A percentile compares a stretch with the other conserved stretches of the same genome.
phyloP scores from a whole-genome alignment of 2,329 filamentous ascomycete genomes.

The Chaetomium strumarium region DNA sequence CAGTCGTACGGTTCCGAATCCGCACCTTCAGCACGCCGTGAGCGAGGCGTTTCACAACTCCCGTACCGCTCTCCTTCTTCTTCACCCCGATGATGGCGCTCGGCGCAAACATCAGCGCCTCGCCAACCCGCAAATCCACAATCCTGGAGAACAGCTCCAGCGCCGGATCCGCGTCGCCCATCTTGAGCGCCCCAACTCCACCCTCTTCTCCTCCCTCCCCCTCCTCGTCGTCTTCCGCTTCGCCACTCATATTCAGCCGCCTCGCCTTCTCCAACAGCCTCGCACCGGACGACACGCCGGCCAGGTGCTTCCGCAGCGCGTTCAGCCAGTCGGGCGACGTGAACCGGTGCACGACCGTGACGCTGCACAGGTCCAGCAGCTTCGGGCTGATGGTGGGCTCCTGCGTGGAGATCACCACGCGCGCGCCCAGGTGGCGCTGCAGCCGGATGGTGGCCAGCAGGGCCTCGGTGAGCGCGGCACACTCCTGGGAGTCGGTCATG shows the following conservation, averaged over 20 bases:
- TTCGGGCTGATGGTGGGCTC: conserved; percentile 66
- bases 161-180: conserved; percentile 22
- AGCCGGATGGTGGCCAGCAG: conserved; percentile 60
- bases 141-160: conserved; percentile 38
- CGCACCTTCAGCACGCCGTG: conserved; percentile 37
- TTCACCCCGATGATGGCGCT: conserved; percentile 35
- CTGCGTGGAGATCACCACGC: conserved; percentile 69
- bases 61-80: conserved; percentile 7
- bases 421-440: conserved; percentile 62
- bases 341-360: conserved; percentile 70
- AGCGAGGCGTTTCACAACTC: conserved; percentile 28
- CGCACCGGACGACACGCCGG: conserved; percentile 25
- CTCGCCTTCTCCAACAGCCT: conserved; percentile 21
- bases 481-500: conserved; percentile 53
- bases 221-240: not conserved
- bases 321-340: conserved; percentile 34
- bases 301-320: conserved; percentile 28
- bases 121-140: conserved; percentile 37
- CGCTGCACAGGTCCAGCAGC: conserved; percentile 64
- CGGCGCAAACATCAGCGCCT: conserved; percentile 43
- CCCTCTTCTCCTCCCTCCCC: conserved; percentile 2
- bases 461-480: conserved; percentile 52
- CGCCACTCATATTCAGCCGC: not conserved
- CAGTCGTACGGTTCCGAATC: conserved; percentile 38
- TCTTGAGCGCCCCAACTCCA: conserved; percentile 8